Percentiles rank a stretch among this genome's conserved stretches.
Conservation (phyloP, 2,329 filamentous ascomycete genomes). For the Epichloe gansuensis region DNA sequence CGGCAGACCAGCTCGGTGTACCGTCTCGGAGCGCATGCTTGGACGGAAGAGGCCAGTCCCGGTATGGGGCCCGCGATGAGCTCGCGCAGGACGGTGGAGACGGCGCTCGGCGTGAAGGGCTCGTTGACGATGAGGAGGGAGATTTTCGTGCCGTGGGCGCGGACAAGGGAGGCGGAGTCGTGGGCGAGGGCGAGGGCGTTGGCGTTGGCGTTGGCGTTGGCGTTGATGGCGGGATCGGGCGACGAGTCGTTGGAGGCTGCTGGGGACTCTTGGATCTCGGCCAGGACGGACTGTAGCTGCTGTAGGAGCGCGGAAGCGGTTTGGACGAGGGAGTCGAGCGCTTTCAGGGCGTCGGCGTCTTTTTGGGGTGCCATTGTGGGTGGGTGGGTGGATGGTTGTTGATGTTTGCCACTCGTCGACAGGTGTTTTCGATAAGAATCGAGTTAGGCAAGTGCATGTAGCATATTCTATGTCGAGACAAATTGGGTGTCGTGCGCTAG, state of each 20-base stretch:
- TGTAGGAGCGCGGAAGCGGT: slow-evolving; percentile 26
- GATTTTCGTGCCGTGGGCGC: slow-evolving; percentile 75
- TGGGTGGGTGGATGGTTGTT: background rate
- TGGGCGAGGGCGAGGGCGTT: slow-evolving; percentile 52
- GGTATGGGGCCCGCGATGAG: slow-evolving; percentile 63
- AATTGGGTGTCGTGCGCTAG: no score
- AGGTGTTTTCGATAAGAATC: no score
- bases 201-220: no score
- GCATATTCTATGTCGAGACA: no score
- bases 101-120: slow-evolving; percentile 70
- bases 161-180: slow-evolving; percentile 60
- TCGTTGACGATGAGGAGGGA: slow-evolving; percentile 77
- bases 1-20: slow-evolving; percentile 52
- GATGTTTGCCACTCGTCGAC: no score
- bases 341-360: slow-evolving; percentile 19
- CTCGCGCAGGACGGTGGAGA: slow-evolving; percentile 56
- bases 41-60: slow-evolving; percentile 56
- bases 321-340: slow-evolving; percentile 26
- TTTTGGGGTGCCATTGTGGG: slow-evolving; percentile 13
- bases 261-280: slow-evolving; percentile 23
- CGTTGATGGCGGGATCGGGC: no score
- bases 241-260: slow-evolving; percentile 4
- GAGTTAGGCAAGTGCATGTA: no score
- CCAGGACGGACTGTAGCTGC: slow-evolving; percentile 29
- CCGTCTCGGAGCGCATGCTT: slow-evolving; percentile 46